Evolutionary conservation across 2,329 filamentous ascomycete genomes (phyloP).

Genomic region (Alternaria sp.): DNA sequence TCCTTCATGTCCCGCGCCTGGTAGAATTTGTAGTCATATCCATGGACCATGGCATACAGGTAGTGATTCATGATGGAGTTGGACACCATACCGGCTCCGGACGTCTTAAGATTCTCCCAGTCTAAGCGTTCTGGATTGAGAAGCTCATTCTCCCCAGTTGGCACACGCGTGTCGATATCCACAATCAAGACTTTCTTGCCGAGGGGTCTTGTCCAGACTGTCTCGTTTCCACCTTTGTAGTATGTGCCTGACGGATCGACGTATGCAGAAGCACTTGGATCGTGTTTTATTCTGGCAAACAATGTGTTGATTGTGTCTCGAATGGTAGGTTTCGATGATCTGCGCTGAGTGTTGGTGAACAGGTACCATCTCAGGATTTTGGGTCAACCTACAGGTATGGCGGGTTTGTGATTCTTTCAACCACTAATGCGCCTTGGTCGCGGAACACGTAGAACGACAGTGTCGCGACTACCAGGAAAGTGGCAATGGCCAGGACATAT

Average conservation of each 20-base stretch:
- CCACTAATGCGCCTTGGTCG: slow-evolving; percentile 5
- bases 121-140: slow-evolving; percentile 32
- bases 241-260: slow-evolving; percentile 23
- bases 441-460: slow-evolving; percentile 23
- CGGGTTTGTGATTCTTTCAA: slow-evolving; percentile 11
- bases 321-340: slow-evolving; percentile 16
- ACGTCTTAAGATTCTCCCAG: slow-evolving; percentile 30
- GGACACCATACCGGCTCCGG: slow-evolving; percentile 38
- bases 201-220: slow-evolving; percentile 34
- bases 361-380: neutral
- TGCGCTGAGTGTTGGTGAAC: slow-evolving; percentile 3
- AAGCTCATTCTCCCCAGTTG: slow-evolving; percentile 30
- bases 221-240: slow-evolving; percentile 12
- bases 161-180: slow-evolving; percentile 43
- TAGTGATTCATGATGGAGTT: slow-evolving; percentile 28
- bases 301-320: slow-evolving; percentile 26
- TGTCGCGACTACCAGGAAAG: slow-evolving; percentile 20
- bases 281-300: slow-evolving; percentile 28
- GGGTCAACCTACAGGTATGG: slow-evolving; percentile 18
- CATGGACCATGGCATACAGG: slow-evolving; percentile 52
- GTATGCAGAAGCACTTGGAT: slow-evolving; percentile 19
- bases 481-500: slow-evolving; percentile 20
- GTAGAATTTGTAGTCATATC: slow-evolving; percentile 59
- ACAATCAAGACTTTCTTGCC: slow-evolving; percentile 41
- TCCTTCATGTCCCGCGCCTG: slow-evolving; percentile 48